Evolutionary conservation across 805 yeast genomes (phyloP).

Genomic region (Hanseniaspora mollemarum): DNA sequence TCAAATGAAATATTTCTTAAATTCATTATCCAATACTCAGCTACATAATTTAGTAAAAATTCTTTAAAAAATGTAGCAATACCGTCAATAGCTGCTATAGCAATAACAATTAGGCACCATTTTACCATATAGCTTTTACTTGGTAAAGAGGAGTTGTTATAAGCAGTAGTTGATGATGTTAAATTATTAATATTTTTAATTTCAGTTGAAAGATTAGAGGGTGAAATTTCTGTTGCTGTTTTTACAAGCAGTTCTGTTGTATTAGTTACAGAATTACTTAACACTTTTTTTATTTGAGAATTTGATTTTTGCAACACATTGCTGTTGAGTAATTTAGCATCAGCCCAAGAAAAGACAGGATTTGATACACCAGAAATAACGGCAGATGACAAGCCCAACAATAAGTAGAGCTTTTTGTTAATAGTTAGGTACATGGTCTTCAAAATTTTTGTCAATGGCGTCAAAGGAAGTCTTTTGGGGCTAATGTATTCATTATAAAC

Average conservation of each 20-base stretch:
- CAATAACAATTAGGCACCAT: slow-evolving; percentile 62
- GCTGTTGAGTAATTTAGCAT: slow-evolving; percentile 57
- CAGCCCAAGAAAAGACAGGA: slow-evolving; percentile 69
- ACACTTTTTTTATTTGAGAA: not conserved
- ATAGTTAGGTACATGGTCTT: slow-evolving; percentile 25
- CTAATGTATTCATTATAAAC: not conserved
- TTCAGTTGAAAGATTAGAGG: too few relatives aligned
- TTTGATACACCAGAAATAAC: slow-evolving; percentile 49
- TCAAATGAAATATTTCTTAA: slow-evolving; percentile 42
- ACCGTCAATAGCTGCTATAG: slow-evolving; percentile 56
- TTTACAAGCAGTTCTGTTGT: too few relatives aligned
- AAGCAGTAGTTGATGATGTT: slow-evolving; percentile 5
- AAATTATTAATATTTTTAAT: not conserved
- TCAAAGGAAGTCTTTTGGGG: slow-evolving; percentile 12
- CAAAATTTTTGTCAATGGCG: slow-evolving; percentile 22
- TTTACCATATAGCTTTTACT: slow-evolving; percentile 32
- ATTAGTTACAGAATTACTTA: too few relatives aligned
- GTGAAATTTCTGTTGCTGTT: too few relatives aligned
- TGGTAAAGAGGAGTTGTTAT: slow-evolving; percentile 25
- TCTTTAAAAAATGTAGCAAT: slow-evolving; percentile 40
- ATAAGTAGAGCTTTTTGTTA: slow-evolving; percentile 25
- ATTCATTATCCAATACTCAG: slow-evolving; percentile 56
- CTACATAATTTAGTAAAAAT: slow-evolving; percentile 40
- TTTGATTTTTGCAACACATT: slow-evolving; percentile 38
- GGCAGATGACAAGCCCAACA: slow-evolving; percentile 44